A percentile compares a stretch with the other conserved stretches of the same genome.
phyloP scores from a whole-genome alignment of 2,329 filamentous ascomycete species.

The Neofusicoccum umdonicola region DNA sequence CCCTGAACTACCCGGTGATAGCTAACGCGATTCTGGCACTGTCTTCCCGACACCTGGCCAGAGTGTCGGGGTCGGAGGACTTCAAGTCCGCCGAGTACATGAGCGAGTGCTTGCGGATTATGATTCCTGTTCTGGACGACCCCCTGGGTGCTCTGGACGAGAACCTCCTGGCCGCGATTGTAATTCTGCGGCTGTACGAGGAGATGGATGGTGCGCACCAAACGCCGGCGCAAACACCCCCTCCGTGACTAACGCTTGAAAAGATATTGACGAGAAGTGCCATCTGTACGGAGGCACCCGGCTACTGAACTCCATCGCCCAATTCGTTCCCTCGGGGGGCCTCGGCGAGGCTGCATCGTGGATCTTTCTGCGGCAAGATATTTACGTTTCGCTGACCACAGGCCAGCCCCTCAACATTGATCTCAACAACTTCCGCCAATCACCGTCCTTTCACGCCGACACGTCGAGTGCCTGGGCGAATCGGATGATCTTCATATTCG shows the following conservation, averaged over 20 bases:
- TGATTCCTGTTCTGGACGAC: conserved; percentile 46
- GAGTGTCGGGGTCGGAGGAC: conserved; percentile 39
- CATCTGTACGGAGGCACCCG: conserved; percentile 41
- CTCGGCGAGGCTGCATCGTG: conserved; percentile 42
- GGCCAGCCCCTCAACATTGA: conserved; percentile 33
- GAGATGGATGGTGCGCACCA: conserved; percentile 37
- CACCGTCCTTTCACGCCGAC: conserved; percentile 29
- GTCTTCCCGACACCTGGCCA: conserved; percentile 45
- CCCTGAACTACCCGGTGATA: conserved; percentile 47
- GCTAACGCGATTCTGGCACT: conserved; percentile 49
- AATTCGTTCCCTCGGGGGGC: conserved; percentile 38
- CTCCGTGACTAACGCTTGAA: neutral
- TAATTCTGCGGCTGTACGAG: conserved; percentile 50
- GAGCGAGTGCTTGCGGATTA: conserved; percentile 45
- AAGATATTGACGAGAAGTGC: conserved; percentile 35
- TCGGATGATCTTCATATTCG: conserved; percentile 33
- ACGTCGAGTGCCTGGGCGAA: conserved; percentile 33
- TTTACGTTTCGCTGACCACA: conserved; percentile 39
- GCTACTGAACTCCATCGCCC: conserved; percentile 39
- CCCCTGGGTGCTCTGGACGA: conserved; percentile 46
- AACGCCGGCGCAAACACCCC: no score
- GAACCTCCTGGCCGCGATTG: conserved; percentile 48
- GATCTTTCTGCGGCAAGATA: conserved; percentile 42
- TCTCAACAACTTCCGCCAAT: conserved; percentile 31
- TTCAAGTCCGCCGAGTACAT: conserved; percentile 46